Percentiles rank a stretch among this genome's conserved stretches.
Conservation (phyloP, 768 basidiomycete species). For the Panellus pusillus region DNA sequence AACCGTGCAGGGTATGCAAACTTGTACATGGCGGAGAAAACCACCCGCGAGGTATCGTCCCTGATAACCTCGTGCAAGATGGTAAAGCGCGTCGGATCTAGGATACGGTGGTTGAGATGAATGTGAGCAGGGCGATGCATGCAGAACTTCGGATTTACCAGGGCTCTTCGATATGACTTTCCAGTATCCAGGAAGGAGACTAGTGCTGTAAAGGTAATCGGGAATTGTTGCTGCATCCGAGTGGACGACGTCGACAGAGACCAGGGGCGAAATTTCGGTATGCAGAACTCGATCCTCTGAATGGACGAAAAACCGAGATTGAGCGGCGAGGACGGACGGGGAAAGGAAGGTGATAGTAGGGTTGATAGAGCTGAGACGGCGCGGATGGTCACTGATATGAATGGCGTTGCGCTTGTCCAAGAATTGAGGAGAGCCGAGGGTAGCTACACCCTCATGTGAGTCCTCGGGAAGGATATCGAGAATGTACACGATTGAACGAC, state of each 20-base stretch:
- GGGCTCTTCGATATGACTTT: conserved; percentile 49
- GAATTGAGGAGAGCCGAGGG: conserved; percentile 12
- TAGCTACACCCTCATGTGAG: conserved; percentile 5
- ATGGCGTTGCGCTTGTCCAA: conserved; percentile 26
- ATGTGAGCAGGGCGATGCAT: not conserved
- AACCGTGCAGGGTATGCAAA: conserved; percentile 41
- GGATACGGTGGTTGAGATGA: conserved; percentile 2
- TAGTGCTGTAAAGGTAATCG: conserved; percentile 55
- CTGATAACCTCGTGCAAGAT: conserved; percentile 63
- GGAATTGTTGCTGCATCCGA: conserved; percentile 20
- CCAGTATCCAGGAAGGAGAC: conserved; percentile 67
- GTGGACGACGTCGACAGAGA: conserved; percentile 24
- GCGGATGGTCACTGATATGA: conserved; percentile 43
- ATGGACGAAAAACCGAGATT: conserved; percentile 56
- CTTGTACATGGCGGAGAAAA: conserved; percentile 60
- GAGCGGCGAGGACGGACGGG: conserved; percentile 45
- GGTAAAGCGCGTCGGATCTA: conserved; percentile 66
- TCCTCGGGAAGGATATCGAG: conserved; percentile 39
- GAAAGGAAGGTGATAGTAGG: conserved; percentile 66
- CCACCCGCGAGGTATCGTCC: conserved; percentile 31
- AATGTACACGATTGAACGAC: conserved; percentile 42
- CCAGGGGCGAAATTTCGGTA: conserved; percentile 47
- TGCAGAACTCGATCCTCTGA: conserved; percentile 48
- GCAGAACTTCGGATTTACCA: conserved; percentile 36
- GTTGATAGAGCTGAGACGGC: conserved; percentile 60